phyloP scores from a whole-genome alignment of 768 basidiomycete species.

The Calvatia gigantea region DNA sequence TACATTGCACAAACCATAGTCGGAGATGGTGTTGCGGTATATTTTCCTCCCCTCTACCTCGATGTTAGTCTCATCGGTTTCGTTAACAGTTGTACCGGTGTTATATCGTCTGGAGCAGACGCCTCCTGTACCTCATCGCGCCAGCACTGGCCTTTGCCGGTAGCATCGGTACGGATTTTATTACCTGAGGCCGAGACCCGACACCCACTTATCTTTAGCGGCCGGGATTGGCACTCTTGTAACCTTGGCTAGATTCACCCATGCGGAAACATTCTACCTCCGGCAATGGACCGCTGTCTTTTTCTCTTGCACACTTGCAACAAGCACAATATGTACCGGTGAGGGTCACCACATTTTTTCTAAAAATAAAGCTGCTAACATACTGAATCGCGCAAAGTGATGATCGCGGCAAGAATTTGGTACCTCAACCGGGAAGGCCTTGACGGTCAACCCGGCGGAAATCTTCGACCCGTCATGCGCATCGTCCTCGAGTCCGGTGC shows the following conservation, averaged over 20 bases:
- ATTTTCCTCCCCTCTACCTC: not conserved
- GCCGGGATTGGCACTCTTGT: slow-evolving; percentile 21
- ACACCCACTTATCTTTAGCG: not conserved
- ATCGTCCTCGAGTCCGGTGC: slow-evolving; percentile 31
- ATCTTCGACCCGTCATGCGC: slow-evolving; percentile 24
- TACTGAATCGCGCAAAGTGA: not conserved
- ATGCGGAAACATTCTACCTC: slow-evolving; percentile 27
- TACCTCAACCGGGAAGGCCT: not conserved
- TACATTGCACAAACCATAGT: slow-evolving; percentile 31
- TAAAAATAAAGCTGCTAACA: not conserved
- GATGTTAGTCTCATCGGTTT: not conserved
- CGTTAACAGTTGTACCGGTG: slow-evolving; percentile 24
- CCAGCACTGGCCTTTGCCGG: slow-evolving; percentile 24
- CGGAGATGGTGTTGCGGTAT: slow-evolving; percentile 29
- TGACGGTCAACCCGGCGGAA: not conserved
- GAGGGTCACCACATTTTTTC: not conserved
- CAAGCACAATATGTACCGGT: slow-evolving; percentile 30
- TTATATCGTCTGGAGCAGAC: slow-evolving; percentile 28
- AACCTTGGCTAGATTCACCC: slow-evolving; percentile 20
- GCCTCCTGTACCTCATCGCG: slow-evolving; percentile 19
- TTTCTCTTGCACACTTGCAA: slow-evolving; percentile 30
- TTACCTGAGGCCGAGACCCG: not conserved
- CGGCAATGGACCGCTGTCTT: slow-evolving; percentile 31
- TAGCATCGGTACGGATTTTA: slow-evolving; percentile 17
- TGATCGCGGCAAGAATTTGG: slow-evolving; percentile 3